Evolutionary conservation across 257 asterid genomes (phyloP).

Genomic region (Salvia hispanica): DNA sequence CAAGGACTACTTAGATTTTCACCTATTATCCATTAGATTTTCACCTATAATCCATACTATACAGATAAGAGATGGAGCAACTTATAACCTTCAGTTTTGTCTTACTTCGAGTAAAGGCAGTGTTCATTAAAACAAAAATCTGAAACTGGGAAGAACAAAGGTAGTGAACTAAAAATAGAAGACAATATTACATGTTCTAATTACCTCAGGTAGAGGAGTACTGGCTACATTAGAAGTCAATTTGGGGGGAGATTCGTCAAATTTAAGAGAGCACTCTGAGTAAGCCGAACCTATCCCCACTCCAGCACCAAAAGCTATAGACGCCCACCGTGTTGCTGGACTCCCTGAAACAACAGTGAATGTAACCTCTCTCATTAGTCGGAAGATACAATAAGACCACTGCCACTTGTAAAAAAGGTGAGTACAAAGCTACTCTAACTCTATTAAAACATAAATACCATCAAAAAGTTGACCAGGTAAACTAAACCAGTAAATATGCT

Average conservation of each 20-base stretch:
- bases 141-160: neutral
- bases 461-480: neutral
- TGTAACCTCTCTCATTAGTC: neutral
- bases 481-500: neutral
- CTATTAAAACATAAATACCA: neutral
- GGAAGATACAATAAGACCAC: neutral
- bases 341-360: constrained; percentile 54
- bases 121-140: neutral
- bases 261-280: constrained; percentile 66
- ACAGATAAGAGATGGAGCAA: constrained; percentile 5
- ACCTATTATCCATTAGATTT: neutral
- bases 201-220: constrained; percentile 47
- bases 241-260: constrained; percentile 54
- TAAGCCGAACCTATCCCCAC: constrained; percentile 84
- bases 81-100: neutral
- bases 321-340: constrained; percentile 88
- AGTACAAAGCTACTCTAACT: neutral
- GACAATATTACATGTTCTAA: neutral
- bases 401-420: neutral
- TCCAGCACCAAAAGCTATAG: constrained; percentile 85
- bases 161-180: neutral
- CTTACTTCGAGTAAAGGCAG: constrained; percentile 6
- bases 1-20: neutral
- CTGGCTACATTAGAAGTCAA: constrained; percentile 36
- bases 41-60: neutral